phyloP scores from a whole-genome alignment of 257 asterid species.

The Paulownia fortunei region DNA sequence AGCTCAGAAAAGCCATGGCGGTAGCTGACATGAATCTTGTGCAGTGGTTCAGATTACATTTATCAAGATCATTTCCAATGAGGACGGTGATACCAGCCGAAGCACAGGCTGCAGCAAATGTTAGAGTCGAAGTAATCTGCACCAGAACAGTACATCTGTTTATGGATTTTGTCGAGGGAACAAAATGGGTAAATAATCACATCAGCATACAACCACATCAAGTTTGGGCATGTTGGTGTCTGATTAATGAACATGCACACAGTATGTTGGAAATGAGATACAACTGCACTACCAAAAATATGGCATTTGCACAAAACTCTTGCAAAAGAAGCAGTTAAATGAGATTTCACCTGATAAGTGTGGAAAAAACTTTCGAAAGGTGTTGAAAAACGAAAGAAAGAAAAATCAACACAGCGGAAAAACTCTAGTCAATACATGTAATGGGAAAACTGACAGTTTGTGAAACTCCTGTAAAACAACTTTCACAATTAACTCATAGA shows the following conservation, averaged over 20 bases:
- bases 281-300: no score
- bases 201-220: not conserved
- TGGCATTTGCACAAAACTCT: no score
- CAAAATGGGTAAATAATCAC: not conserved
- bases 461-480: no score
- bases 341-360: not conserved
- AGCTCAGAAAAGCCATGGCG: constrained; percentile 91
- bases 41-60: constrained; percentile 77
- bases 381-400: not conserved
- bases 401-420: not conserved
- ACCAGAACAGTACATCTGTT: constrained; percentile 14
- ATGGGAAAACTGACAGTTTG: no score
- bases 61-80: constrained; percentile 77
- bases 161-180: not conserved
- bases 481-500: no score
- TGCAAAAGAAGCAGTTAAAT: no score
- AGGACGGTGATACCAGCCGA: constrained; percentile 94
- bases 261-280: no score
- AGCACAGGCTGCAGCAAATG: constrained; percentile 94
- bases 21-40: constrained; percentile 87
- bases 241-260: not conserved
- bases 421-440: not conserved
- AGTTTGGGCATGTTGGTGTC: not conserved
- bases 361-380: not conserved
- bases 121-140: constrained; percentile 84